phyloP scores from a whole-genome alignment of 2,329 filamentous ascomycete genomes.

The Fusarium odoratissimum region DNA sequence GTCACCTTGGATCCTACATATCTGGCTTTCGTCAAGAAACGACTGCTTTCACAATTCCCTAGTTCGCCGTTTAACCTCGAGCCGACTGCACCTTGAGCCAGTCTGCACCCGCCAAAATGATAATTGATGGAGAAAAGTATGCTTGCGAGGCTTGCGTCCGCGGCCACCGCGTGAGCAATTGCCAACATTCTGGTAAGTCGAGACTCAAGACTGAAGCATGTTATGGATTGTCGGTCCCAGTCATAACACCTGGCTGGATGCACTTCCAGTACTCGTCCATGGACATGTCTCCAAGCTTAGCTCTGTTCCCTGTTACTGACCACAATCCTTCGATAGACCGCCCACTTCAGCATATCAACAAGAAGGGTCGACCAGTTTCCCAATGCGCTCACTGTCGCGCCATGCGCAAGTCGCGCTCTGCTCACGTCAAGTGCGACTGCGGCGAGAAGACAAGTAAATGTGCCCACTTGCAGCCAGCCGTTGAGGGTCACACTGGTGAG shows the following conservation, averaged over 20 bases:
- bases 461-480: conserved; percentile 66
- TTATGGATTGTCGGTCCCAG: neutral
- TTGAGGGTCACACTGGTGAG: conserved; percentile 71
- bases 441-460: conserved; percentile 88
- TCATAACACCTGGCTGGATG: neutral
- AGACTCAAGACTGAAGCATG: neutral
- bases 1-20: conserved; percentile 11
- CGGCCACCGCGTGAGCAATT: conserved; percentile 98
- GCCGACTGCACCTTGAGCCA: conserved; percentile 21
- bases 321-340: conserved; percentile 71
- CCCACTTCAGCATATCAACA: conserved; percentile 92
- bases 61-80: conserved; percentile 1
- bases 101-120: conserved; percentile 63
- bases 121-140: conserved; percentile 96
- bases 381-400: conserved; percentile 98
- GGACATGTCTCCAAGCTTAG: neutral
- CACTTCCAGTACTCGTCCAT: neutral
- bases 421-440: conserved; percentile 97
- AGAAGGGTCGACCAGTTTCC: conserved; percentile 96
- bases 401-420: conserved; percentile 94
- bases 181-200: conserved; percentile 88
- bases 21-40: conserved; percentile 2
- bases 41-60: conserved; percentile 9
- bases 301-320: conserved; percentile 40
- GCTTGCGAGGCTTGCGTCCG: conserved; percentile 98